Base-by-base conservation (phyloP, 2,329 filamentous ascomycete genomes). In the Pezicula neosporulosa region DNA sequence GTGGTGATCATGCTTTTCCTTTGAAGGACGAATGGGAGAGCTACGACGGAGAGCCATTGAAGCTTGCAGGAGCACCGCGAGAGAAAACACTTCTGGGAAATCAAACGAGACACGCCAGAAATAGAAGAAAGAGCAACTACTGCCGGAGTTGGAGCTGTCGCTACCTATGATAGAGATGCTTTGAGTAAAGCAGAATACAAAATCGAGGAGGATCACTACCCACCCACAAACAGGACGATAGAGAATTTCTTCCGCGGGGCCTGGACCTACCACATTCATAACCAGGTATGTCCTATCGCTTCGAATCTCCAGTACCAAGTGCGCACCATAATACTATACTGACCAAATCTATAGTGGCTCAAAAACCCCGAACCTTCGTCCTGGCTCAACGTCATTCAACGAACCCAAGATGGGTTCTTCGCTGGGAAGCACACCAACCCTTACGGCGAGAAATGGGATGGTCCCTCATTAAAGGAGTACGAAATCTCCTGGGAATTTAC, bases 221-320 rank as follows among this genome's bases (percentile, higher is more conserved):
- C 77, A 16, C 76, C 76, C n/a, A 80, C 76, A 55, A 81, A 81
- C 58, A 71, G 78, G 37, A 80, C 76, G 1, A 51, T 81, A 44
- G 74, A 78, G 59, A 76, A 80, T 58, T 81, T 81, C 64, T 80
- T 81, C 66, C 69, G 73, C 6, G 78, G 78, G 1, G 74, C 76
- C 19, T 81, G 76, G 75, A 80, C 76, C 27, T 81, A 81, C 60
- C 78, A 81, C 60, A 74, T 80, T 53, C 77, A 81, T 60, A 81
- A 81, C 56, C 77, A 79, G 68, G 76, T 78, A 64, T 64, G 72
- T 63, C 9, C n/a, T 30, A n/a, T 13, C 38, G 38, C 39, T 44
- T 37, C 38, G 27, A 27, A 36, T 38, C n/a, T 18, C 30, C 16
- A 18, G 27, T 30, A 8, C 9, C 15, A 39, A 21, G 8, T 24